Evolutionary conservation across 179 eudicot genomes (phyloP), one percentile per base, ranked within the genome.

Genomic region (Beta macrorhiza): DNA sequence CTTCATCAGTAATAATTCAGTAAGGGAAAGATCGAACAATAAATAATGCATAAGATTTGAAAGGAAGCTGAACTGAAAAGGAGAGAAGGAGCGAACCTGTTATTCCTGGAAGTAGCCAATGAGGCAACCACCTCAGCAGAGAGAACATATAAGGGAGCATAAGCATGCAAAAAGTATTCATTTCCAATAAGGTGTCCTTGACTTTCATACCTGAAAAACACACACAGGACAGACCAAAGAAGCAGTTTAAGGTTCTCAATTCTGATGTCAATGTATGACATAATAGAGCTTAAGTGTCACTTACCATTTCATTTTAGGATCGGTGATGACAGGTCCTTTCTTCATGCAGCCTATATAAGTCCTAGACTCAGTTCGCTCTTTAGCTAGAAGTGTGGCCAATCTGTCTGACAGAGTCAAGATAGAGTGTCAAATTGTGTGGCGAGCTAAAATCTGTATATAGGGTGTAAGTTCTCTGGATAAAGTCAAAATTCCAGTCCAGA

Each of bases 311-410:
- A 89, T 74, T 79, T 91, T 92, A 19, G 92, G 90, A 78, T 92
- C 91, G 20, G 97, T 92, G 84, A 92, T 78, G 59, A 92, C 97
- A 65, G 92, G 93, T 74, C 93, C 93, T 80, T 92, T 92, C 82
- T 92, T 92, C 93, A 92, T 90, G 89, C 95, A 91, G 47, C 95
- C 95, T 87, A 92, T 85, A 78, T 91, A 92, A 58, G 91, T 89
- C 84, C 76, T 84, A 62, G 93, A 44, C 71, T 85, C 75, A 67
- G 89, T 65, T 80, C 93, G 75, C 83, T 91, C 97, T 83, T 91
- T 89, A 37, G 97, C 93, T 83, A 92, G 85, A 79, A 92, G 97
- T 64, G 90, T 86, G 53, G 90, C 89, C 82, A 92, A 90, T 68
- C 92, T 87, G 82, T 91, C 95, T 91, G 87, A 20, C 68, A 81